Evolutionary conservation across 139 green algal genomes (phyloP).

Genomic region (Tetraselmis chui): DNA sequence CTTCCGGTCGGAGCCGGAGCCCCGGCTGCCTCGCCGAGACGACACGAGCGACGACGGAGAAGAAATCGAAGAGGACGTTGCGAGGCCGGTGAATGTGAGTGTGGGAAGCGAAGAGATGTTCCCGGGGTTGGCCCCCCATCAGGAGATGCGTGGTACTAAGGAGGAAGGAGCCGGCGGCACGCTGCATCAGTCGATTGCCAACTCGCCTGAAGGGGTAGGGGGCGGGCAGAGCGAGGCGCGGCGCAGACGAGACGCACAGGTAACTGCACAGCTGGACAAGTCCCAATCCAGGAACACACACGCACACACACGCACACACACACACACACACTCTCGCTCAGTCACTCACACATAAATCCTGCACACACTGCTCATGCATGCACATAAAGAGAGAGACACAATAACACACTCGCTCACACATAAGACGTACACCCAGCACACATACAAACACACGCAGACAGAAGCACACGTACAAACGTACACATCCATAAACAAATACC

Average conservation of each 20-base stretch:
- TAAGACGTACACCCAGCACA: no score
- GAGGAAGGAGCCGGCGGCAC: not conserved
- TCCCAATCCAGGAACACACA: no score
- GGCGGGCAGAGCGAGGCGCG: not conserved
- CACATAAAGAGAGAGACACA: no score
- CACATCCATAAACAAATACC: no score
- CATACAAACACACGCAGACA: no score
- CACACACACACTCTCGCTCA: no score
- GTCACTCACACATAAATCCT: no score
- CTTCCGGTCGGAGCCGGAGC: not conserved
- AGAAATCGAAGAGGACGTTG: not conserved
- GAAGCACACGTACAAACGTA: no score
- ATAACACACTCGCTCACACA: no score
- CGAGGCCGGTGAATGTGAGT: not conserved
- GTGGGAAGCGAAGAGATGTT: not conserved
- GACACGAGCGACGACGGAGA: not conserved
- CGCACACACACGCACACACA: no score
- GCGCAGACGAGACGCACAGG: not conserved
- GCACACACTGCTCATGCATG: no score
- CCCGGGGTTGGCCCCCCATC: not conserved
- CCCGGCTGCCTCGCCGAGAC: not conserved
- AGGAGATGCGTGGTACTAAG: not conserved
- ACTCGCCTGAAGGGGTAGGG: not conserved
- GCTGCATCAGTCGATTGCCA: not conserved
- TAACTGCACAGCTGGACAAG: no score